Conservation (phyloP, 1,284 basidiomycete species). For the Ceratobasidium sp. region DNA sequence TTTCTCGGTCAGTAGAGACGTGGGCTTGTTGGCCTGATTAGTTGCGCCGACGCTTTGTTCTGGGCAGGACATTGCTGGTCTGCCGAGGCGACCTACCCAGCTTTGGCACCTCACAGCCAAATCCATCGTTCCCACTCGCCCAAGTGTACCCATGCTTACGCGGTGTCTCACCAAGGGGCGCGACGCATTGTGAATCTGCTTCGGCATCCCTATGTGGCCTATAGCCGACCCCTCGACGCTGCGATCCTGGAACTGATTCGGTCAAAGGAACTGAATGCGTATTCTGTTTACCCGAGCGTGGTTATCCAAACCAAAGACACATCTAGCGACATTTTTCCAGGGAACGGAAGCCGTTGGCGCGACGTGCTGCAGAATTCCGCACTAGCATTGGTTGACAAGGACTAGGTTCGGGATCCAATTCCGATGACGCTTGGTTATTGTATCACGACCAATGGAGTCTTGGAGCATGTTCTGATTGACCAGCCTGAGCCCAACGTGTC, state of each 20-base stretch:
- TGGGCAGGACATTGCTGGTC: slow-evolving; percentile 50
- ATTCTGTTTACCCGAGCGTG: slow-evolving; percentile 57
- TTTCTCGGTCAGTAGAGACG: slow-evolving; percentile 68
- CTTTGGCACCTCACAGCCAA: slow-evolving; percentile 37
- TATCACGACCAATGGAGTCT: neutral
- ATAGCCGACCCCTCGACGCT: slow-evolving; percentile 52
- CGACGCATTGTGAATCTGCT: slow-evolving; percentile 35
- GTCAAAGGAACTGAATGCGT: slow-evolving; percentile 52
- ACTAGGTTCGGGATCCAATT: neutral
- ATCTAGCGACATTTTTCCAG: slow-evolving; percentile 55
- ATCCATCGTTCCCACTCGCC: slow-evolving; percentile 49
- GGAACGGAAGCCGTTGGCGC: slow-evolving; percentile 55
- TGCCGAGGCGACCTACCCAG: slow-evolving; percentile 46
- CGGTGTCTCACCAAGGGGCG: slow-evolving; percentile 40
- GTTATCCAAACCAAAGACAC: slow-evolving; percentile 56
- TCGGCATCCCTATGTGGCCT: slow-evolving; percentile 49
- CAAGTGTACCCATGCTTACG: slow-evolving; percentile 50
- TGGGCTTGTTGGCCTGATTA: neutral
- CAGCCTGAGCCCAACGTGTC: neutral
- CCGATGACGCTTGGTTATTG: neutral
- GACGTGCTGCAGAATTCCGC: slow-evolving; percentile 56
- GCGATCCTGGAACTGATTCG: slow-evolving; percentile 55
- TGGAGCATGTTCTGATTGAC: slow-evolving; percentile 15
- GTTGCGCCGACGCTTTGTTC: slow-evolving; percentile 5
- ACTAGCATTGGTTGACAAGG: slow-evolving; percentile 50